Base-by-base conservation (phyloP, 352 stramenopile genomes). In the Lagenidium giganteum region DNA sequence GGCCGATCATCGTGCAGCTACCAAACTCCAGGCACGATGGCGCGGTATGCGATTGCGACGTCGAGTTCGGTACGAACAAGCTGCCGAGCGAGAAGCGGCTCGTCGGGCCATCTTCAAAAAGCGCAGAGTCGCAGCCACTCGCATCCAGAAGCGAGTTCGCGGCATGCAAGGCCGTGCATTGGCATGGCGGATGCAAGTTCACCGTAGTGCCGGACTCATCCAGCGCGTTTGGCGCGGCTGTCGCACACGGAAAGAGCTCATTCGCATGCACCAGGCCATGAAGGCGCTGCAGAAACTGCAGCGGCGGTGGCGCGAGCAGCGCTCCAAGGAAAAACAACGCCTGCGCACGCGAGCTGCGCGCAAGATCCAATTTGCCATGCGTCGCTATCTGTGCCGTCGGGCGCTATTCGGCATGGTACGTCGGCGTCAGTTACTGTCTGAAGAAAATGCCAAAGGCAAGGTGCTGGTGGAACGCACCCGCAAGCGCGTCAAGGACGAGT, bases 211-310 rank as follows among this genome's bases (percentile, higher is more conserved):
- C 5, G 5, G 22, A 9, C 53, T 54, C 5, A 76, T 81, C 17
- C 69, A 81, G 42, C 52, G 64, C 38, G 38, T 57, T 13, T 81
- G 69, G 69, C 59, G 60, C 25, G 66, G 69, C 3, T 58, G 71
- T 21, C 47, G 58, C 23, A 71, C 60, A 8, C 60, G 66, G 25
- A 40, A 49, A 9, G 24, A 55, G 28, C 50, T 78, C 4, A 6
- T 64, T 3, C 50, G 57, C 33, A 65, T 61, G 51, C 51, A 53
- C 4, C 53, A 51, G 20, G 61, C 52, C 5, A 41, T 72, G 5
- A 32, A 51, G 20, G 64, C 70, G 27, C 54, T 82, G 27, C 41
- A 54, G 16, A 52, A 51, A 28, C 61, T 76, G 34, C 66, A 78
- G 53, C 26, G 35, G 25, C 62, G 34, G 14, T 78, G 69, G 69